A percentile compares a stretch with the other conserved stretches of the same genome.
phyloP scores from a whole-genome alignment of 768 basidiomycete genomes.

The Phaffia tasmanica region DNA sequence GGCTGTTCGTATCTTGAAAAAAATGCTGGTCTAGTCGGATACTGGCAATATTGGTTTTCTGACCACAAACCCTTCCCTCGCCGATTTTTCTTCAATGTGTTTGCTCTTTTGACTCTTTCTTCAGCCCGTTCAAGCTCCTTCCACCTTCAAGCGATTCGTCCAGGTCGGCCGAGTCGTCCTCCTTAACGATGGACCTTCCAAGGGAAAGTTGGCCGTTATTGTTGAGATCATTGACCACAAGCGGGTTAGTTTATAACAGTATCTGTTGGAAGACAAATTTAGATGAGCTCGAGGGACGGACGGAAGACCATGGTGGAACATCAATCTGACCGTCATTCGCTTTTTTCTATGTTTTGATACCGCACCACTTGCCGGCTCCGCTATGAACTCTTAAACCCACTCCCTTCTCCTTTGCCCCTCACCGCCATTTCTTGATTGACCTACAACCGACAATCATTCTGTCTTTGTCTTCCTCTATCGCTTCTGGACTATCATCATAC shows the following conservation, averaged over 20 bases:
- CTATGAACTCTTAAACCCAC: neutral
- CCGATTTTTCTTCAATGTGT: too few relatives aligned
- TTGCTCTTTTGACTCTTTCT: neutral
- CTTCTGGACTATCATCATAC: too few relatives aligned
- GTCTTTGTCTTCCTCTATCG: too few relatives aligned
- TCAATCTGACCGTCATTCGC: neutral
- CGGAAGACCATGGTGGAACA: too few relatives aligned
- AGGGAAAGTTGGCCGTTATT: constrained; percentile 87
- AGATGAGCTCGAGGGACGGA: too few relatives aligned
- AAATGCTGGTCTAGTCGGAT: too few relatives aligned
- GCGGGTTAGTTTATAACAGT: constrained; percentile 52
- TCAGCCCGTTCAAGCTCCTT: constrained; percentile 46
- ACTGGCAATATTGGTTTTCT: too few relatives aligned
- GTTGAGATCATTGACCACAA: constrained; percentile 98
- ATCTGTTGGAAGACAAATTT: neutral
- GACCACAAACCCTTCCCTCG: too few relatives aligned
- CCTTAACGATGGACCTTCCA: constrained; percentile 72
- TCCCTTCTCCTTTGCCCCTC: neutral
- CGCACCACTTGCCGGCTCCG: too few relatives aligned
- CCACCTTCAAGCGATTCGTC: constrained; percentile 92
- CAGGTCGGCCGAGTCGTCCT: constrained; percentile 99
- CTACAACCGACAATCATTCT: too few relatives aligned
- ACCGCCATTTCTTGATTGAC: neutral
- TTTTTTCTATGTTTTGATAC: neutral
- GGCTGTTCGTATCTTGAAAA: too few relatives aligned